Evolutionary conservation across 805 yeast genomes (phyloP), one percentile per base, ranked within the genome.

Genomic region (Candida quercuum): DNA sequence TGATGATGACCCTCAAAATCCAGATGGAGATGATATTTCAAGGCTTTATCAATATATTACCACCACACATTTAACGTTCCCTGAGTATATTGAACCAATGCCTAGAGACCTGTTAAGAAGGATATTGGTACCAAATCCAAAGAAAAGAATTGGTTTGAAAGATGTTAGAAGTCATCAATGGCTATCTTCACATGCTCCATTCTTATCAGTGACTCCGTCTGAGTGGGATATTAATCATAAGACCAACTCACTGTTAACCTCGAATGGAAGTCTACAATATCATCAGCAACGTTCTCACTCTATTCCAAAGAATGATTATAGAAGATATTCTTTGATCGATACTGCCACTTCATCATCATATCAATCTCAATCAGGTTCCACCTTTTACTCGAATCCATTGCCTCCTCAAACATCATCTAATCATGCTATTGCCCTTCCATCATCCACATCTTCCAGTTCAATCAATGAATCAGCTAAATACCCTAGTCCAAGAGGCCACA

Each of bases 1-100:
- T 68, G 99, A 93, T 56, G 99, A 93, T 61, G 99, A 93, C 59
- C 93, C 96, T 16, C 82, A 84, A 38, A 93, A 93, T 56, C 98
- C 96, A 25, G 96, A 91, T 57, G 96, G 97, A 36, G 85, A 89
- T 39, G 94, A 93, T 61, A 91, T 93, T 55, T 86, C 89, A 17
- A 81, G 83, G 56, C 69, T 93, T 42, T 93, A 93, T 64, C 86
- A 82, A 55, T 93, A 93, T 64, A 93, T 93, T 46, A 87, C 96
- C 18, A 72, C 80, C 36, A 87, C 97, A 2, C 86, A 96, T 4
- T 69, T 93, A 52, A 93, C 96, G 4, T 93, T 93, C 62, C 99
- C 99, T 0, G 97, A 89, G 58, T 89, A 86, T 56, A 78, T 93
- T 39, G 81, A 80, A 29, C 94, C 97, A 3, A 71, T 86, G 57